Percentiles rank a stretch among this genome's conserved stretches.
phyloP scores from a whole-genome alignment of 768 basidiomycete genomes.

The Collybia sordida region DNA sequence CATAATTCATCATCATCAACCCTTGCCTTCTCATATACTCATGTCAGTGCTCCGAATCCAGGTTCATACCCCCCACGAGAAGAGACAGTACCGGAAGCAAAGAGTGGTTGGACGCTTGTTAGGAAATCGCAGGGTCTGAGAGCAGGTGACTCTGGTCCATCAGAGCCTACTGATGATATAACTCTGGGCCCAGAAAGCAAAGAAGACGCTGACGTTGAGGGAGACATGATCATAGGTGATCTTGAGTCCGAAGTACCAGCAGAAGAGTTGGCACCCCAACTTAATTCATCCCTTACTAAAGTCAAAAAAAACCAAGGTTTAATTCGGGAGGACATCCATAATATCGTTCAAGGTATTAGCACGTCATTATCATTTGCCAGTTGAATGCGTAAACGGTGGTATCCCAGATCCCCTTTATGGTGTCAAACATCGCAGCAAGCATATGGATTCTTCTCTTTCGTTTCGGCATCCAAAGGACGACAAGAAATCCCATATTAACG shows the following conservation, averaged over 20 bases:
- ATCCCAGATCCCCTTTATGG: slow-evolving; percentile 59
- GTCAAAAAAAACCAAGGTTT: slow-evolving; percentile 43
- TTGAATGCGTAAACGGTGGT: slow-evolving; percentile 23
- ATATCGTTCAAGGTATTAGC: slow-evolving; percentile 72
- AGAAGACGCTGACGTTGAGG: slow-evolving; percentile 67
- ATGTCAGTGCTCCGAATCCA: slow-evolving; percentile 70
- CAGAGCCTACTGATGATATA: slow-evolving; percentile 8
- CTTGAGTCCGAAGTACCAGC: slow-evolving; percentile 53
- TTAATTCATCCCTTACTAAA: slow-evolving; percentile 27
- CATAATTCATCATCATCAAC: slow-evolving; percentile 61
- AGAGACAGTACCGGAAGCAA: slow-evolving; percentile 34
- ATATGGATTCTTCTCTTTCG: slow-evolving; percentile 31
- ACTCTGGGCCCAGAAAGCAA: slow-evolving; percentile 21
- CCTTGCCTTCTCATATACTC: slow-evolving; percentile 79
- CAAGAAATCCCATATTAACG: slow-evolving; percentile 23
- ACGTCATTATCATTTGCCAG: slow-evolving; percentile 9
- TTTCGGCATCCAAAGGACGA: slow-evolving; percentile 22
- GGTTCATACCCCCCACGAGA: slow-evolving; percentile 73
- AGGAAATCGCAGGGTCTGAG: slow-evolving; percentile 31
- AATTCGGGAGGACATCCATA: slow-evolving; percentile 67
- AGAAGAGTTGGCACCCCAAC: no score
- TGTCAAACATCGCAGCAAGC: slow-evolving; percentile 44
- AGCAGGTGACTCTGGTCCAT: slow-evolving; percentile 2
- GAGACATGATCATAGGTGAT: slow-evolving; percentile 76
- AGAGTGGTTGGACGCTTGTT: slow-evolving; percentile 81